Evolutionary conservation across 1,284 basidiomycete species (phyloP).

Genomic region (Tilletiopsis washingtonensis): DNA sequence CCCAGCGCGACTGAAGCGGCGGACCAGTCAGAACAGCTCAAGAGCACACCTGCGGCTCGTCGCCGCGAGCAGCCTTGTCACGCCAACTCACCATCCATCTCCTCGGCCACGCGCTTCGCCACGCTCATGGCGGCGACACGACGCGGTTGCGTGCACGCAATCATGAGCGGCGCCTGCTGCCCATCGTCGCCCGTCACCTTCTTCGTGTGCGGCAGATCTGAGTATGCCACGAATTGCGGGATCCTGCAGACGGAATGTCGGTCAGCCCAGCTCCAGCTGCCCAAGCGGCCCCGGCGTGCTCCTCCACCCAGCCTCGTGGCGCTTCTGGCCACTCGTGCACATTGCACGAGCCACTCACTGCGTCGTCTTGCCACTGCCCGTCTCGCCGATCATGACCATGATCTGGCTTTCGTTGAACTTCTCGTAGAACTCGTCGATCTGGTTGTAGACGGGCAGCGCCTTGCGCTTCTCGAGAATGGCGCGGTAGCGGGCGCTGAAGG

Average conservation of each 20-base stretch:
- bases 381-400: conserved; percentile 94
- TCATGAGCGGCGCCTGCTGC: conserved; percentile 66
- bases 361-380: conserved; percentile 95
- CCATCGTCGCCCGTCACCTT: conserved; percentile 34
- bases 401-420: conserved; percentile 83
- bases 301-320: too few relatives aligned
- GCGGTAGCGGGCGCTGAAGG: conserved; percentile 71
- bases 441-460: conserved; percentile 81
- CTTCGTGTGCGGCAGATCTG: conserved; percentile 71
- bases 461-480: conserved; percentile 77
- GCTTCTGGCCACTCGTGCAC: too few relatives aligned
- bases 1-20: conserved; percentile 86
- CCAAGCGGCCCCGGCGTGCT: too few relatives aligned
- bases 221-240: conserved; percentile 89
- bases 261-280: too few relatives aligned
- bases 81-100: too few relatives aligned
- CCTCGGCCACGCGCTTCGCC: conserved; percentile 94
- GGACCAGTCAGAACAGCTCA: too few relatives aligned
- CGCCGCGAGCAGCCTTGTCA: conserved; percentile 60
- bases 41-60: too few relatives aligned
- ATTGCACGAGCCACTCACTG: too few relatives aligned
- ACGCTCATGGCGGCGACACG: conserved; percentile 97
- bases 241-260: conserved; percentile 53
- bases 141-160: conserved; percentile 94
- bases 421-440: conserved; percentile 85